Conservation (phyloP, 768 basidiomycete genomes). For the Pulveroboletus sp. region DNA sequence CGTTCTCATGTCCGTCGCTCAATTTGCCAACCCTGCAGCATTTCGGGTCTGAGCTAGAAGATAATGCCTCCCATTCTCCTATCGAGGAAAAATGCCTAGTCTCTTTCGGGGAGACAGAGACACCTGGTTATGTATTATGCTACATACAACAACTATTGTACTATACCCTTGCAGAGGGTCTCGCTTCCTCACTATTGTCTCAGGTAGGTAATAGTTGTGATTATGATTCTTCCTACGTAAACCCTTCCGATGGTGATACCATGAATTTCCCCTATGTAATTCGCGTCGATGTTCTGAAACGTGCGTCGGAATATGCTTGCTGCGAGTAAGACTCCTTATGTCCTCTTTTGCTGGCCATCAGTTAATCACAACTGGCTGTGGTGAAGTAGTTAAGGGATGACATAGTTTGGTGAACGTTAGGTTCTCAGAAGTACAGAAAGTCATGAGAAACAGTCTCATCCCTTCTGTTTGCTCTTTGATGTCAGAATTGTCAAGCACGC, state of each 20-base stretch:
- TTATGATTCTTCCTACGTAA: conserved; percentile 2
- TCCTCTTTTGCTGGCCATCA: too few relatives aligned
- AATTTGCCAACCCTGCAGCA: neutral
- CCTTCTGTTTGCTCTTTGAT: neutral
- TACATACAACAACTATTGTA: neutral
- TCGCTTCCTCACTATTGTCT: neutral
- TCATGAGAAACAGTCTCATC: neutral
- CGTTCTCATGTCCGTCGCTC: neutral
- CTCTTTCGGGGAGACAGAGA: conserved; percentile 9
- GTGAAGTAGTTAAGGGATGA: too few relatives aligned
- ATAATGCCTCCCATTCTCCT: neutral
- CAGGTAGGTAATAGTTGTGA: conserved; percentile 8
- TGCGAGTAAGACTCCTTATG: too few relatives aligned
- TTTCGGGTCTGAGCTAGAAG: neutral
- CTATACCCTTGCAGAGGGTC: neutral
- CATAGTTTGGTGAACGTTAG: neutral
- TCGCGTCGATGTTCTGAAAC: neutral
- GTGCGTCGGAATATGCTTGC: too few relatives aligned
- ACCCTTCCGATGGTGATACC: neutral
- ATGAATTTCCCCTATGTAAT: neutral
- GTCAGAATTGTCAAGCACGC: too few relatives aligned
- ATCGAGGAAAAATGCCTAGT: conserved; percentile 2
- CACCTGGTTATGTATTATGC: neutral
- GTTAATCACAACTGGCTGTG: too few relatives aligned
- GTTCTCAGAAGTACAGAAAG: neutral